These are phyloP conservation scores for Lobosporangium transversale DNA, from an alignment of 192 early-diverging fungal genomes.

Conservation along the genomic window DNA sequence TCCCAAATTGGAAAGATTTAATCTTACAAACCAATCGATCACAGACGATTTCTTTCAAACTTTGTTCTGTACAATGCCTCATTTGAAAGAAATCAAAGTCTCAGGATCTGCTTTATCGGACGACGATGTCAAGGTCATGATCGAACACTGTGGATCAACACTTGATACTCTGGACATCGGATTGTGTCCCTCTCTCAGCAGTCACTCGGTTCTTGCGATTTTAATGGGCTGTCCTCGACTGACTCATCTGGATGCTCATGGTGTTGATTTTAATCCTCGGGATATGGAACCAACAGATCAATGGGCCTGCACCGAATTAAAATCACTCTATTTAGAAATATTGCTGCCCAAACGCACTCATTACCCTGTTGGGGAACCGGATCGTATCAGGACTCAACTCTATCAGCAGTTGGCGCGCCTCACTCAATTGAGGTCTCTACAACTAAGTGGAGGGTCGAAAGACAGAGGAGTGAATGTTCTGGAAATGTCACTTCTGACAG, in stretches of 20 bases:
- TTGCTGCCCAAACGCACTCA: slow-evolving; percentile 23
- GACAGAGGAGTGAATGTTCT: slow-evolving; percentile 34
- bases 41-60: slow-evolving; percentile 21
- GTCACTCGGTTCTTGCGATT: slow-evolving; percentile 18
- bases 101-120: slow-evolving; percentile 6
- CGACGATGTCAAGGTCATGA: slow-evolving; percentile 12
- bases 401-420: slow-evolving; percentile 27
- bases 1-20: slow-evolving; percentile 10
- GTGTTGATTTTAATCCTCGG: slow-evolving; percentile 39
- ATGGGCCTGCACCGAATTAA: slow-evolving; percentile 14
- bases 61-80: slow-evolving; percentile 14
- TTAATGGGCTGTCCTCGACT: slow-evolving; percentile 13
- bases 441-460: slow-evolving; percentile 24
- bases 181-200: slow-evolving; percentile 14
- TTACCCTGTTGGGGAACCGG: slow-evolving; percentile 20
- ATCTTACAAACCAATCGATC: slow-evolving; percentile 24
- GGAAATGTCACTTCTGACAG: slow-evolving; percentile 44
- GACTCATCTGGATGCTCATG: slow-evolving; percentile 13
- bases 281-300: slow-evolving; percentile 29
- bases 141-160: slow-evolving; percentile 3
- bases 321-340: slow-evolving; percentile 23
- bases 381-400: slow-evolving; percentile 12
- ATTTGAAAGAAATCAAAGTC: slow-evolving; percentile 7
- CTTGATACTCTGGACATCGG: slow-evolving; percentile 21
- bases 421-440: slow-evolving; percentile 1